Conservation (phyloP, 345 rosid species). For the Camelina hispida region DNA sequence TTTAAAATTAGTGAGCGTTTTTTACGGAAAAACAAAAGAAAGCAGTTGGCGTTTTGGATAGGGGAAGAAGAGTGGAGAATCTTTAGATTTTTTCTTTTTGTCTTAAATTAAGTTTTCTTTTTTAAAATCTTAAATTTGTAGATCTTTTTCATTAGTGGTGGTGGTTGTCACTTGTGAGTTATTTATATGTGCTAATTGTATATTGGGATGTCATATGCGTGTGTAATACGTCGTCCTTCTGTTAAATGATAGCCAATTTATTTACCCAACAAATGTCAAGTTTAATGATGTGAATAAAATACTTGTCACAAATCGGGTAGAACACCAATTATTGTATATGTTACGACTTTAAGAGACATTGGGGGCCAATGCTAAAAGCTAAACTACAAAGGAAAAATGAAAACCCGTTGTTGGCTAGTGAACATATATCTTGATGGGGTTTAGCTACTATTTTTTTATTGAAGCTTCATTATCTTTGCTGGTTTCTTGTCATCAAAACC, state of each 20-base stretch:
- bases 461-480: conserved; percentile 66
- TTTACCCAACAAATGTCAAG: neutral
- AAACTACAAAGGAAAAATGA: neutral
- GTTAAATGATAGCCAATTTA: neutral
- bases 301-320: neutral
- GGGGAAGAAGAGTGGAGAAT: conserved; percentile 2
- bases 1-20: conserved; percentile 27
- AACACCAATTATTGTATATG: neutral
- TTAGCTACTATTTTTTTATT: conserved; percentile 22
- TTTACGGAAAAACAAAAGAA: conserved; percentile 22
- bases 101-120: neutral
- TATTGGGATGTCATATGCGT: neutral
- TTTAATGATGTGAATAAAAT: neutral
- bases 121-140: neutral
- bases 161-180: conserved; percentile 3
- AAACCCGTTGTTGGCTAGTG: neutral
- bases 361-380: neutral
- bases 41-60: conserved; percentile 38
- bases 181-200: conserved; percentile 11
- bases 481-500: conserved; percentile 41
- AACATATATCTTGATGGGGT: neutral
- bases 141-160: conserved; percentile 17
- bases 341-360: neutral
- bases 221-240: conserved; percentile 11
- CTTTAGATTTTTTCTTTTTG: conserved; percentile 10